These are phyloP conservation scores for Fusarium sp. DNA, from an alignment of 2,329 filamentous ascomycete species.

Conservation along the genomic window DNA sequence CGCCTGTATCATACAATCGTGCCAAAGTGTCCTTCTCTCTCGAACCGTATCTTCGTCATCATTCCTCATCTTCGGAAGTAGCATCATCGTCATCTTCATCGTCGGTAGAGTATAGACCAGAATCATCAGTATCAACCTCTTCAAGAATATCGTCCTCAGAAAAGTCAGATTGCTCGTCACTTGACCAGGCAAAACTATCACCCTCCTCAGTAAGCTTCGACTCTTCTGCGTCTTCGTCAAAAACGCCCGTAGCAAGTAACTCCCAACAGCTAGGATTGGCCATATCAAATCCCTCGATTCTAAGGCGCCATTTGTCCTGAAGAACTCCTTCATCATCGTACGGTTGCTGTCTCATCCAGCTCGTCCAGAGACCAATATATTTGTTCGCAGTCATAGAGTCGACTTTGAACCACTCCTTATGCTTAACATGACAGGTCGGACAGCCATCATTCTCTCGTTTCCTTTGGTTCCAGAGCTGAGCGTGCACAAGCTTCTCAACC, in stretches of 20 bases:
- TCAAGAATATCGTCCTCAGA: conserved; percentile 14
- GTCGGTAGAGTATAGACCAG: conserved; percentile 3
- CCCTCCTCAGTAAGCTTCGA: conserved; percentile 28
- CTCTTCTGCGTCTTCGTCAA: conserved; percentile 34
- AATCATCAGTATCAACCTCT: conserved; percentile 2
- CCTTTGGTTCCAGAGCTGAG: conserved; percentile 45
- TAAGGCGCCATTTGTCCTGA: conserved; percentile 40
- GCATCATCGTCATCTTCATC: conserved; percentile 10
- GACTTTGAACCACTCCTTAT: conserved; percentile 50
- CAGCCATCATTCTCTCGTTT: conserved; percentile 44
- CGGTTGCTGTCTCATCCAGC: conserved; percentile 47
- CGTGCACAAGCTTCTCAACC: conserved; percentile 50
- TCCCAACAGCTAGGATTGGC: conserved; percentile 46
- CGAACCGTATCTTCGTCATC: neutral
- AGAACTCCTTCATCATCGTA: conserved; percentile 47
- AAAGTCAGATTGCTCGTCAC: conserved; percentile 9
- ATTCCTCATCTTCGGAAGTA: conserved; percentile 1
- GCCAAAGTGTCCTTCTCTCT: neutral
- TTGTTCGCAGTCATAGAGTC: conserved; percentile 24
- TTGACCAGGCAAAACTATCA: conserved; percentile 23
- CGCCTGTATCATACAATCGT: conserved; percentile 9
- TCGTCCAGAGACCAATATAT: conserved; percentile 45
- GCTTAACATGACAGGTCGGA: conserved; percentile 37
- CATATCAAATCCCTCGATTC: conserved; percentile 44
- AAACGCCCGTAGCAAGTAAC: conserved; percentile 31